Percentiles rank a stretch among this genome's conserved stretches.
Conservation (phyloP, 2,329 filamentous ascomycete genomes). For the Claviceps pusilla region DNA sequence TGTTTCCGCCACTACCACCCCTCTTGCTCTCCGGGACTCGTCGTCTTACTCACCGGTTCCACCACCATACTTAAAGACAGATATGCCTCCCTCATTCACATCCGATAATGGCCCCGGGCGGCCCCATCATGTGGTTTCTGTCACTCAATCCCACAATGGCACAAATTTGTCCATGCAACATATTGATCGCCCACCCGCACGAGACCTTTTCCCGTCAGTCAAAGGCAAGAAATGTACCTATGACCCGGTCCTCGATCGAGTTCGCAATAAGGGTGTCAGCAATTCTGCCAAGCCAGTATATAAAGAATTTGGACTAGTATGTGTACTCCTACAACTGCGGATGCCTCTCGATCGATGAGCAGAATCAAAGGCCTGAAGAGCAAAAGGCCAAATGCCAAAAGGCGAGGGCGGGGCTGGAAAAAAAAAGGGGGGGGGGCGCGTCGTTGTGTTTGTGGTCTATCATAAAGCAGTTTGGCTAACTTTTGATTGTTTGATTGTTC, state of each 20-base stretch:
- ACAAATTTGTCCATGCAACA: constrained; percentile 19
- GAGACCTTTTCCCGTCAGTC: constrained; percentile 38
- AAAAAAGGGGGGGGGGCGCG: constrained; percentile 32
- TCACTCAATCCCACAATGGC: constrained; percentile 17
- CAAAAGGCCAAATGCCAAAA: not conserved
- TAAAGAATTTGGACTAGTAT: constrained; percentile 51
- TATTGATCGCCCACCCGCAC: constrained; percentile 35
- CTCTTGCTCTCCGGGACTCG: constrained; percentile 27
- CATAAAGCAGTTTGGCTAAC: constrained; percentile 38
- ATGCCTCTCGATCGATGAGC: constrained; percentile 12
- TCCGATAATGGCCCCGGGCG: constrained; percentile 20
- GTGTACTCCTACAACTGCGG: constrained; percentile 36
- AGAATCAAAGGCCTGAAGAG: not conserved
- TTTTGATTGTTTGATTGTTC: constrained; percentile 9
- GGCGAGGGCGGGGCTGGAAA: too few relatives aligned
- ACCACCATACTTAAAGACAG: constrained; percentile 35
- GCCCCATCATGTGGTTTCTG: constrained; percentile 8
- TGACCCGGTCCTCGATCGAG: constrained; percentile 43
- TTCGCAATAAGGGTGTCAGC: constrained; percentile 33
- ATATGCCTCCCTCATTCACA: constrained; percentile 37
- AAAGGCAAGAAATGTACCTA: constrained; percentile 45
- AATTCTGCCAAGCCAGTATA: constrained; percentile 46
- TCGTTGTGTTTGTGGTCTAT: constrained; percentile 39
- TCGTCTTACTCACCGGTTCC: constrained; percentile 33
- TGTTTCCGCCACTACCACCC: constrained; percentile 21